A percentile compares a stretch with the other conserved stretches of the same genome.
Conservation (phyloP, 1,284 basidiomycete genomes). For the Pseudozyma hubeiensis region DNA sequence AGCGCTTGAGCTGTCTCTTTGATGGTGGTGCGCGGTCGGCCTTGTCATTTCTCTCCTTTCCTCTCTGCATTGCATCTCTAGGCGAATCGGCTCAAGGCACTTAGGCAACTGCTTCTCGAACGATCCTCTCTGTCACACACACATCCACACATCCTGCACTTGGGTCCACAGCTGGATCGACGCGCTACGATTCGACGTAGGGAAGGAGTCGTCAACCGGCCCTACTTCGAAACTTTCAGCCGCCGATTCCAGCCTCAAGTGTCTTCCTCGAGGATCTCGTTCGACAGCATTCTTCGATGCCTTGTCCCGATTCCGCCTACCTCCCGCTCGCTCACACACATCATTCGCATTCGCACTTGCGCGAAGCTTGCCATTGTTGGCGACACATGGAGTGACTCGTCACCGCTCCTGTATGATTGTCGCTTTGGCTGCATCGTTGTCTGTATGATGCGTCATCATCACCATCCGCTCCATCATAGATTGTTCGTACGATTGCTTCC, state of each 20-base stretch:
- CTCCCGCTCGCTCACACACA: slow-evolving; percentile 1
- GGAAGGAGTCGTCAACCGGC: slow-evolving; percentile 54
- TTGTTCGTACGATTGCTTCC: slow-evolving; percentile 25
- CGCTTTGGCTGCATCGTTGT: background rate
- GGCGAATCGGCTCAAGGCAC: background rate
- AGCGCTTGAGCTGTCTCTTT: slow-evolving; percentile 24
- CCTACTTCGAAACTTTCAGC: slow-evolving; percentile 16
- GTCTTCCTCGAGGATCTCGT: slow-evolving; percentile 7
- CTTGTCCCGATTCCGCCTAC: slow-evolving; percentile 5
- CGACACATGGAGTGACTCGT: slow-evolving; percentile 35
- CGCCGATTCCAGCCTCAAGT: slow-evolving; percentile 33
- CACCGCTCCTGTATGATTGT: slow-evolving; percentile 26
- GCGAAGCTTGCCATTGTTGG: background rate
- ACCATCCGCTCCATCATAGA: slow-evolving; percentile 29
- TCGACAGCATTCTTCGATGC: slow-evolving; percentile 1
- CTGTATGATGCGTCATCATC: background rate
- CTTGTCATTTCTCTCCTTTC: background rate
- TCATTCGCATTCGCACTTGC: slow-evolving; percentile 3
- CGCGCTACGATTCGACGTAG: slow-evolving; percentile 17
- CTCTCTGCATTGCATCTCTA: slow-evolving; percentile 15
- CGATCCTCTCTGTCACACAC: background rate
- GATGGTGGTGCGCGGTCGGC: background rate
- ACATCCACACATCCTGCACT: slow-evolving; percentile 4
- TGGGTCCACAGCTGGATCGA: slow-evolving; percentile 43
- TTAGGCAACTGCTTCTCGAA: slow-evolving; percentile 4